These are phyloP conservation scores for Chlamydomonas sp. DNA, from an alignment of 139 green algal genomes.

Conservation along the genomic window DNA sequence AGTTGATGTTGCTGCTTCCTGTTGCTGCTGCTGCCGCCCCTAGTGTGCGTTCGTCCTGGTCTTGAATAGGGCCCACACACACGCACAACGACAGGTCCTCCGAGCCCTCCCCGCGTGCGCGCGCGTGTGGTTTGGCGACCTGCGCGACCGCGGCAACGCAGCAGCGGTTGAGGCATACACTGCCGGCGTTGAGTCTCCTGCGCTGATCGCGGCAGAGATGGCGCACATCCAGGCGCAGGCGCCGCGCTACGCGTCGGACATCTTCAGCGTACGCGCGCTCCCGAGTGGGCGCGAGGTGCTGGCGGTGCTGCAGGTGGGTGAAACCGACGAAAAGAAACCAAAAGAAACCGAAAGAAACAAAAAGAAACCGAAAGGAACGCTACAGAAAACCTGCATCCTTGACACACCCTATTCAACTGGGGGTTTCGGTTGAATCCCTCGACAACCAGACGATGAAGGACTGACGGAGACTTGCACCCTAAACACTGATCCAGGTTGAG, in stretches of 20 bases:
- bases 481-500: too few species aligned
- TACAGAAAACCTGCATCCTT: too few species aligned
- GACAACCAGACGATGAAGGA: not conserved
- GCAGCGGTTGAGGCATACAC: constrained; percentile 79
- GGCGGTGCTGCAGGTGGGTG: constrained; percentile 39
- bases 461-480: constrained; percentile 24
- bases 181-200: constrained; percentile 51
- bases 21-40: not conserved
- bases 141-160: constrained; percentile 52
- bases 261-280: constrained; percentile 56
- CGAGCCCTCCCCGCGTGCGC: constrained; percentile 62
- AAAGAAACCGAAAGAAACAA: too few species aligned
- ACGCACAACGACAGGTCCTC: constrained; percentile 63
- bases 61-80: too few species aligned
- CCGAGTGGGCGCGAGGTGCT: constrained; percentile 54
- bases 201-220: constrained; percentile 74
- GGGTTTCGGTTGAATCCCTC: too few species aligned
- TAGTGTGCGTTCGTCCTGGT: not conserved
- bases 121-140: constrained; percentile 73
- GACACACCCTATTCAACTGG: too few species aligned
- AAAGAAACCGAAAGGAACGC: too few species aligned
- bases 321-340: too few species aligned
- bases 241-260: constrained; percentile 15
- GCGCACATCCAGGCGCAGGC: constrained; percentile 27
- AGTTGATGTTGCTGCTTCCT: constrained; percentile 6